Percentiles rank a stretch among this genome's conserved stretches.
These are phyloP conservation scores for Globisporangium okanoganense DNA, from an alignment of 352 stramenopile species.

Conservation along the genomic window DNA sequence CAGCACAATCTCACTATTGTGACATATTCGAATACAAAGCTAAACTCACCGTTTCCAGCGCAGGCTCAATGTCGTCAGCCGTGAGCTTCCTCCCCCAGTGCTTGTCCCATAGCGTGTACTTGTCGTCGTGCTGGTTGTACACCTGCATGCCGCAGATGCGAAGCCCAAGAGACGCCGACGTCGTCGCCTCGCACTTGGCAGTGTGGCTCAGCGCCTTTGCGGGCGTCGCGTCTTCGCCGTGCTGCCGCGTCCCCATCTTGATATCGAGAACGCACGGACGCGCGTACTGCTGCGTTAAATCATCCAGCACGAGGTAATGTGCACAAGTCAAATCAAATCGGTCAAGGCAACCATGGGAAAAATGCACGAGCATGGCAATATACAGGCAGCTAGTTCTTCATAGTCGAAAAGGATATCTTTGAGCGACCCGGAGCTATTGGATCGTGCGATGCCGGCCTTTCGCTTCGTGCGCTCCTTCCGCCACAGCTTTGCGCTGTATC, in stretches of 20 bases:
- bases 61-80: conserved; percentile 50
- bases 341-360: conserved; percentile 4
- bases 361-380: not conserved
- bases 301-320: conserved; percentile 67
- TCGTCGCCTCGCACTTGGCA: conserved; percentile 72
- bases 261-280: conserved; percentile 75
- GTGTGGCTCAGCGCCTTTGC: conserved; percentile 69
- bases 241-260: conserved; percentile 79
- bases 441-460: conserved; percentile 10
- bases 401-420: conserved; percentile 19
- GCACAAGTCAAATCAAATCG: not conserved
- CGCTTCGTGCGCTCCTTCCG: conserved; percentile 36
- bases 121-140: conserved; percentile 50
- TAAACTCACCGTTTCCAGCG: conserved; percentile 47
- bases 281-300: conserved; percentile 62
- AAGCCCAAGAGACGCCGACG: conserved; percentile 58
- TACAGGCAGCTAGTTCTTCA: not conserved
- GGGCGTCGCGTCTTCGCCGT: conserved; percentile 60
- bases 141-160: conserved; percentile 83
- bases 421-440: conserved; percentile 10
- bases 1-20: not conserved
- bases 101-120: conserved; percentile 77
- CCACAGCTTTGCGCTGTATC: conserved; percentile 67
- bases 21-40: not conserved
- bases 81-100: conserved; percentile 66